Percentiles rank a stretch among this genome's conserved stretches.
Evolutionary conservation across 176 grass and related monocot species (phyloP).

Genomic region (Raddia distichophylla): DNA sequence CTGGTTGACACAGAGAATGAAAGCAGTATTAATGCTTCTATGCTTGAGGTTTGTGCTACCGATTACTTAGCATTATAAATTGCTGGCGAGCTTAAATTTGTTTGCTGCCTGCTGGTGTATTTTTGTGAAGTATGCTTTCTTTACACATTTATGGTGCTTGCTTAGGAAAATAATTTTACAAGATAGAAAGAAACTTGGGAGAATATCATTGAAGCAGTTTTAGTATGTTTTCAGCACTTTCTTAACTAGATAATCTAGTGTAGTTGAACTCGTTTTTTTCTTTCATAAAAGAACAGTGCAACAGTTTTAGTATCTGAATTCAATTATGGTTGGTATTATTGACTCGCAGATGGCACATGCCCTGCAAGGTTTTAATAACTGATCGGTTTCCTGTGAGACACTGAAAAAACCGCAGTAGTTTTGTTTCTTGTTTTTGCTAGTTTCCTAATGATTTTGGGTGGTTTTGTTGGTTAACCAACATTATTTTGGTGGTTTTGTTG

Average conservation of each 20-base stretch:
- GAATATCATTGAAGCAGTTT: background rate
- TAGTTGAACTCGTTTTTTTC: background rate
- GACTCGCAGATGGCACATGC: background rate
- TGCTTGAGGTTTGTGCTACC: constrained; percentile 79
- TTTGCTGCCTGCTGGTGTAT: background rate
- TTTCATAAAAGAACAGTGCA: too few species aligned
- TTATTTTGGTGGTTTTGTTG: too few species aligned
- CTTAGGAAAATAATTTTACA: constrained; percentile 10
- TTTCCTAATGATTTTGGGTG: too few species aligned
- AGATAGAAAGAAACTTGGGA: background rate
- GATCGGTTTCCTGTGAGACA: too few species aligned
- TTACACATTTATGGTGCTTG: background rate
- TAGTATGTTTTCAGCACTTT: background rate
- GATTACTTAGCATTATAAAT: constrained; percentile 5
- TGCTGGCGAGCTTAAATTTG: background rate
- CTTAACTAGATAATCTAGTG: background rate
- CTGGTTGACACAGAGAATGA: constrained; percentile 76
- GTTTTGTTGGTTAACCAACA: too few species aligned
- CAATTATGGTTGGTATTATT: background rate
- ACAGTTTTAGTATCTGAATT: background rate
- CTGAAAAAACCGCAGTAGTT: too few species aligned
- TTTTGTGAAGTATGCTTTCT: constrained; percentile 18
- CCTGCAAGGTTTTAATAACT: too few species aligned
- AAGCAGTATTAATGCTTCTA: constrained; percentile 84
- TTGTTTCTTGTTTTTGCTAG: too few species aligned